phyloP scores from a whole-genome alignment of 495 filamentous ascomycete species.

The Trichoderma erinaceum region DNA sequence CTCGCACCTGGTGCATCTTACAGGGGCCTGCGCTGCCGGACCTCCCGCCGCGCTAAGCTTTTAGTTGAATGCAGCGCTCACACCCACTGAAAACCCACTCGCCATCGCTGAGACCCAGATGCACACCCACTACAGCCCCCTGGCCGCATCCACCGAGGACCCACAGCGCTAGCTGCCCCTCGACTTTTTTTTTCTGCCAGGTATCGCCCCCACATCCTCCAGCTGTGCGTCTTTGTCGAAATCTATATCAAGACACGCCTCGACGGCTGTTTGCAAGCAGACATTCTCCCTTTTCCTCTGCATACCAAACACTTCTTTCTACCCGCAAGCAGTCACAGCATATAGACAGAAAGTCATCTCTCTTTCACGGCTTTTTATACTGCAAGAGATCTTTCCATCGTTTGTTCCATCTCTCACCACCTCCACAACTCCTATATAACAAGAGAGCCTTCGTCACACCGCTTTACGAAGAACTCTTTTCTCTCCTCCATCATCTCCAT shows the following conservation, averaged over 20 bases:
- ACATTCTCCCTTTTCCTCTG: slow-evolving; percentile 4
- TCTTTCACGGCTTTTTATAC: not conserved
- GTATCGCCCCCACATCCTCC: slow-evolving; percentile 1
- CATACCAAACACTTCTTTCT: not conserved
- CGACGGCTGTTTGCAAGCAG: slow-evolving; percentile 8
- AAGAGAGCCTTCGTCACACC: not conserved
- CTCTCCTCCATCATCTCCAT: slow-evolving; percentile 1
- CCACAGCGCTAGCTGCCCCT: not conserved
- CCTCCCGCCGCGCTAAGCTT: slow-evolving; percentile 13
- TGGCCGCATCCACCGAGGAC: not conserved
- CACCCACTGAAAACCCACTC: slow-evolving; percentile 10
- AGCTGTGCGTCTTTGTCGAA: not conserved
- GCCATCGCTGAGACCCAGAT: slow-evolving; percentile 13
- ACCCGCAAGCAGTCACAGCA: not conserved
- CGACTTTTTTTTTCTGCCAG: slow-evolving; percentile 7
- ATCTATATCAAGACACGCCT: slow-evolving; percentile 8
- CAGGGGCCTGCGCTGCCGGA: not conserved
- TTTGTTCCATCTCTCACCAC: not conserved
- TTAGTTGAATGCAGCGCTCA: slow-evolving; percentile 7
- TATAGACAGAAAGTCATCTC: not conserved
- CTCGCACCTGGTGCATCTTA: not conserved
- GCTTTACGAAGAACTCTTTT: not conserved
- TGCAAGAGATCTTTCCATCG: not conserved
- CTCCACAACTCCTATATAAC: not conserved
- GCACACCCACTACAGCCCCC: slow-evolving; percentile 7